Conservation (phyloP, 2,329 filamentous ascomycete species). For the Lasiodiplodia citricola region DNA sequence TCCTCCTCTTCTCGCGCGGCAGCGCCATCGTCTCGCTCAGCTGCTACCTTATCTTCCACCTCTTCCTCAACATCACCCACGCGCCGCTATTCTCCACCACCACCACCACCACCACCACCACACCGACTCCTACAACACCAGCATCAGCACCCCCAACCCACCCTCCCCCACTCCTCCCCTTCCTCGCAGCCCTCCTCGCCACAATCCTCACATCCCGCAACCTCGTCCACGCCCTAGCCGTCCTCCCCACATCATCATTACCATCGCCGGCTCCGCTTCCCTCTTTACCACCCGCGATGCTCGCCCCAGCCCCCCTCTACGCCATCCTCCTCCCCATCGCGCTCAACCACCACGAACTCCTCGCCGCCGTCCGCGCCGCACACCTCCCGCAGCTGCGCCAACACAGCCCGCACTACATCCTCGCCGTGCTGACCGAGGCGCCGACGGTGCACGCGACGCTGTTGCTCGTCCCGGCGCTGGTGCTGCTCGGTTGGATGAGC, state of each 20-base stretch:
- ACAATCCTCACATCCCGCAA: background rate
- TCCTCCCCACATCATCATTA: background rate
- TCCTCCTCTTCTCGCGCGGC: constrained; percentile 6
- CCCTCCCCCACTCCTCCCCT: background rate
- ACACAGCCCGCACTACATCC: background rate
- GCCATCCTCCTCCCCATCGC: background rate
- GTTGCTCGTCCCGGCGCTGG: background rate
- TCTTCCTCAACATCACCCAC: constrained; percentile 9
- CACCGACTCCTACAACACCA: background rate
- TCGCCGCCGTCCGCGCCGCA: background rate
- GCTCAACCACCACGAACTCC: constrained; percentile 5
- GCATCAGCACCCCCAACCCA: too few species aligned
- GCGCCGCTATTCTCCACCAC: background rate
- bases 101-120: too few species aligned
- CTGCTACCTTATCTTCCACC: background rate
- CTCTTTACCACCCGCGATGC: background rate
- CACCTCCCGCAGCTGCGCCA: background rate
- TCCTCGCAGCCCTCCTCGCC: background rate
- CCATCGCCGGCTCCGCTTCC: background rate
- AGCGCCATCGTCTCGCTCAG: background rate
- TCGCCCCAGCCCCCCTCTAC: background rate
- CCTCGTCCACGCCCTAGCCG: background rate
- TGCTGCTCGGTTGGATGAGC: background rate
- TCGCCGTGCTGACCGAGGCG: background rate
- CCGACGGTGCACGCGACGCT: background rate